Evolutionary conservation across 179 eudicot species (phyloP).

Genomic region (Spinacia oleracea): DNA sequence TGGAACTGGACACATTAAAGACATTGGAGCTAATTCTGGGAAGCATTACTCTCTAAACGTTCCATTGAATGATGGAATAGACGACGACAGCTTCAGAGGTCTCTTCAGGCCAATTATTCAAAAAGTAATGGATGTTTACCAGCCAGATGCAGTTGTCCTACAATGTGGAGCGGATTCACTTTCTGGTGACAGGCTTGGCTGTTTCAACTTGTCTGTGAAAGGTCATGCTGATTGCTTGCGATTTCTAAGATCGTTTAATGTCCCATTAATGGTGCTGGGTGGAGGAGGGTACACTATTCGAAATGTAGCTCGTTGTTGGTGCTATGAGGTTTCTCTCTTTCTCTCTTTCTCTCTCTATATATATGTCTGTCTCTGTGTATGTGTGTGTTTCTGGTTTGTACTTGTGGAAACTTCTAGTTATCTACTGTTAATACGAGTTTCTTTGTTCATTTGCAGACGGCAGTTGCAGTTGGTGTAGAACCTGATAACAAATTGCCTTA

Average conservation of each 20-base stretch:
- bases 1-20: conserved; percentile 88
- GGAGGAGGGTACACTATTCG: conserved; percentile 96
- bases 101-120: conserved; percentile 79
- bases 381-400: background rate
- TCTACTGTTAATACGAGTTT: conserved; percentile 1
- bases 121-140: conserved; percentile 92
- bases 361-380: background rate
- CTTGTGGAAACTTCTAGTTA: background rate
- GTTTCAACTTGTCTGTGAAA: conserved; percentile 89
- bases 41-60: conserved; percentile 87
- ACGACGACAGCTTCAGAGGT: conserved; percentile 69
- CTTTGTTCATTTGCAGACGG: conserved; percentile 57
- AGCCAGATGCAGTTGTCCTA: conserved; percentile 90
- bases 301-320: conserved; percentile 98
- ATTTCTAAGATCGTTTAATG: conserved; percentile 85
- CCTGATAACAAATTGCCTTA: conserved; percentile 94
- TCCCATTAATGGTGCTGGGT: conserved; percentile 92
- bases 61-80: conserved; percentile 82
- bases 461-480: conserved; percentile 93
- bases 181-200: conserved; percentile 91
- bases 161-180: conserved; percentile 99
- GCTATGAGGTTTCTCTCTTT: conserved; percentile 73
- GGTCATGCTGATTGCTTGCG: conserved; percentile 94
- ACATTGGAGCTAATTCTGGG: conserved; percentile 64
- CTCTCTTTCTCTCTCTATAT: conserved; percentile 25